Base-by-base conservation (phyloP, 352 stramenopile species). In the Sclerospora graminicola region DNA sequence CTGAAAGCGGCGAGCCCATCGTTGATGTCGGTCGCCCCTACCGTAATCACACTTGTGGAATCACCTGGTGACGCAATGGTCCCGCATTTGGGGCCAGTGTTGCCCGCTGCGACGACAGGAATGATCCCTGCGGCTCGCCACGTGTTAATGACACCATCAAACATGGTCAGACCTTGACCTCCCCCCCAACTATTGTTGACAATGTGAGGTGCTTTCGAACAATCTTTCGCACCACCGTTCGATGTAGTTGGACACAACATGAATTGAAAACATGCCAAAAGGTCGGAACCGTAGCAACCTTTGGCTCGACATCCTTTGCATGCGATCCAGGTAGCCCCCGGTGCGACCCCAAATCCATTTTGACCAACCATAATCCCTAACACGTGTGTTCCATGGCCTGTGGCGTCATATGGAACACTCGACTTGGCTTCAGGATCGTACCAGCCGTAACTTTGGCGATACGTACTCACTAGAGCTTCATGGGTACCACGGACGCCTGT, bases 181-280 rank as follows among this genome's bases (percentile, higher is more conserved):
- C 15, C 54, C 7, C 60, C 66, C 69, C 69, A 82, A 48, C 66
- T 80, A 36, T 80, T 80, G 64, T 58, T 82, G 11, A 82, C 57
- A 4, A 82, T 56, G 32, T 75, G 55, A 5, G 69, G 69, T 0
- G 61, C 54, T 35, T 80, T 75, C 5, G 63, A 54, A 19, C 66
- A 57, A 23, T 80, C 57, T 15, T 45, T 56, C 49, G 76, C 69
- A 41, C 63, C 62, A 32, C 69, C 72, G 29, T 72, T 61, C 31
- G 58, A 59, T 36, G 79, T 59, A 2, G 66, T 82, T 9, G 72
- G 72, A 43, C 72, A 84, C 41, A 77, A 3, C 36, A 84, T 73
- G 47, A 72, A 84, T 43, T 84, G 54, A 2, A 45, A 51, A 46
- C 68, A 84, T 11, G 48, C 37, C 8, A 60, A 49, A 23, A 84